Percentiles rank a stretch among this genome's conserved stretches.
These are phyloP conservation scores for Aspergillus latus DNA, from an alignment of 2,329 filamentous ascomycete species.

Conservation along the genomic window DNA sequence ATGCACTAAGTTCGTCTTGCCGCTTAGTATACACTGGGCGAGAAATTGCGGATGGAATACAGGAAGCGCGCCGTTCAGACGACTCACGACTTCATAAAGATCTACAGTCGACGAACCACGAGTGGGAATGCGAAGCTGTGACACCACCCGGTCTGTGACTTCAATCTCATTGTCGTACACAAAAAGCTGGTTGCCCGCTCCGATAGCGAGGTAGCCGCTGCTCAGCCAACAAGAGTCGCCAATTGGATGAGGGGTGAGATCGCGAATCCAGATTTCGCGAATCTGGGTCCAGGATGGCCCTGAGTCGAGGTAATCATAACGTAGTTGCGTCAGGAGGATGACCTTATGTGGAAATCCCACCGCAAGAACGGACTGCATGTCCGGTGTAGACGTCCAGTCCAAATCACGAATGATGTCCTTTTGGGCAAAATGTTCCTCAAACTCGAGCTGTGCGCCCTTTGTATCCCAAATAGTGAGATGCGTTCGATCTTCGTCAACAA, in stretches of 20 bases:
- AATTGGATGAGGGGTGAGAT: slow-evolving; percentile 83
- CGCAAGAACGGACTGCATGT: slow-evolving; percentile 82
- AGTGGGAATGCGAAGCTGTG: slow-evolving; percentile 53
- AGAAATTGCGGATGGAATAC: slow-evolving; percentile 91
- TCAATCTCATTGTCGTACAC: slow-evolving; percentile 76
- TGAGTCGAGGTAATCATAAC: slow-evolving; percentile 89
- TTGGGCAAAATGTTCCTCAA: slow-evolving; percentile 70
- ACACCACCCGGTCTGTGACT: slow-evolving; percentile 59
- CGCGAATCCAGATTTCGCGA: slow-evolving; percentile 75
- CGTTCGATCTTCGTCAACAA: slow-evolving; percentile 72
- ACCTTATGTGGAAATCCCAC: slow-evolving; percentile 91
- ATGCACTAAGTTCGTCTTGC: slow-evolving; percentile 71
- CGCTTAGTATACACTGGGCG: slow-evolving; percentile 79
- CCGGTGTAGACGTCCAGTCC: slow-evolving; percentile 90
- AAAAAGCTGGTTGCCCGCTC: slow-evolving; percentile 87
- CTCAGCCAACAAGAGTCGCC: slow-evolving; percentile 91
- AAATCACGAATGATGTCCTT: slow-evolving; percentile 79
- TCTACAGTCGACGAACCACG: slow-evolving; percentile 57
- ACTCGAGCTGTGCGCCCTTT: slow-evolving; percentile 76
- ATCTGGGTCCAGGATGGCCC: slow-evolving; percentile 88
- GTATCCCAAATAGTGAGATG: slow-evolving; percentile 90
- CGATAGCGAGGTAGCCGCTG: slow-evolving; percentile 80
- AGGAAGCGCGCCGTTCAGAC: slow-evolving; percentile 82
- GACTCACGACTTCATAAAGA: slow-evolving; percentile 77
- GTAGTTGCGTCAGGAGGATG: slow-evolving; percentile 77